Evolutionary conservation across 2,329 filamentous ascomycete genomes (phyloP).

Genomic region (Neurospora sp.): DNA sequence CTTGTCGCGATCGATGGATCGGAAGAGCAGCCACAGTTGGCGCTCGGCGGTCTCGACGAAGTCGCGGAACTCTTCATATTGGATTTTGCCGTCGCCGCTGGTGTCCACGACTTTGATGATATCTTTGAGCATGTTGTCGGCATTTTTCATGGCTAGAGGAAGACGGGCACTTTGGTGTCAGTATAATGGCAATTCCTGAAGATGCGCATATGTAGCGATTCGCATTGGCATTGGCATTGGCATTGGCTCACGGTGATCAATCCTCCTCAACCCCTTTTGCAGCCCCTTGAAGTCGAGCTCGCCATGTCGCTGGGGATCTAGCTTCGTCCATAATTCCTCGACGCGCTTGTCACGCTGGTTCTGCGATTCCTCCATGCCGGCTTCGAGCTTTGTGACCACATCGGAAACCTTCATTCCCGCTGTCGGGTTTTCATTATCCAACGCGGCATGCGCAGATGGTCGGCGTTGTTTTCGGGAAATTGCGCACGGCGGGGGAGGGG

Average conservation of each 20-base stretch:
- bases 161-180: constrained; percentile 2
- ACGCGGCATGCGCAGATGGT: constrained; percentile 10
- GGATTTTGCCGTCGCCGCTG: constrained; percentile 80
- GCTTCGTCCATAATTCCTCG: constrained; percentile 70
- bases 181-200: constrained; percentile 3
- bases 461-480: constrained; percentile 1
- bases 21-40: constrained; percentile 74
- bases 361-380: constrained; percentile 66
- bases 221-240: neutral
- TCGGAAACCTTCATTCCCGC: constrained; percentile 35
- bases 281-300: constrained; percentile 78
- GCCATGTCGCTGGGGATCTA: constrained; percentile 68
- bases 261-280: constrained; percentile 73
- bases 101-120: constrained; percentile 75
- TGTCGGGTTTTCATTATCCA: constrained; percentile 28
- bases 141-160: constrained; percentile 67
- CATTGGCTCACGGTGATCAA: constrained; percentile 70
- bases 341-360: constrained; percentile 73
- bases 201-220: neutral
- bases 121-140: constrained; percentile 71
- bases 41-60: constrained; percentile 85
- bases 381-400: constrained; percentile 41
- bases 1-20: constrained; percentile 73
- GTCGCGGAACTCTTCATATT: constrained; percentile 82
- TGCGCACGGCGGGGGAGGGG: constrained; percentile 5